These are phyloP conservation scores for Colletotrichum paranaense DNA, from an alignment of 2,329 filamentous ascomycete species.

Conservation along the genomic window DNA sequence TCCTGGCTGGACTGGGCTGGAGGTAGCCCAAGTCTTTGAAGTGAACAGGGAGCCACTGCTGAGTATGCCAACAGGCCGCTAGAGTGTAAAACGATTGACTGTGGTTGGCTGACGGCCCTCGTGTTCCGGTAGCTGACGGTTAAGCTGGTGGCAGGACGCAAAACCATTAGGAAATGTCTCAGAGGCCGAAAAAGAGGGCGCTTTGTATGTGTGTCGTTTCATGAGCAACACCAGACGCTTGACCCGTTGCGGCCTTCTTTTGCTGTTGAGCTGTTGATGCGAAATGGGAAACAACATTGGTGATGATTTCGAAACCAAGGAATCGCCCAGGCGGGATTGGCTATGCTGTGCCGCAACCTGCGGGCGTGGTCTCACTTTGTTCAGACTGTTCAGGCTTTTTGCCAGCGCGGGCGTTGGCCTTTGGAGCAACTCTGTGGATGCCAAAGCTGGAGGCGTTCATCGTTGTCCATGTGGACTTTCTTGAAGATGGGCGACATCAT, in stretches of 20 bases:
- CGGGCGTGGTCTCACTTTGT: conserved; percentile 26
- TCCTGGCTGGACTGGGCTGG: conserved; percentile 26
- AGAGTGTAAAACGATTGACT: neutral
- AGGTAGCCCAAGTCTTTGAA: neutral
- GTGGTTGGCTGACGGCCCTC: neutral
- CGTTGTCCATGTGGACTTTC: neutral
- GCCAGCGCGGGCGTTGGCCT: conserved; percentile 20
- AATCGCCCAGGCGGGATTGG: conserved; percentile 9
- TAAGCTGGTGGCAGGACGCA: conserved; percentile 19
- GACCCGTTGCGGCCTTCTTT: conserved; percentile 16
- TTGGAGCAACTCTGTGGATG: neutral
- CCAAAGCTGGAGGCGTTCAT: neutral
- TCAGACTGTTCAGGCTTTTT: neutral
- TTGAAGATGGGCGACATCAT: neutral
- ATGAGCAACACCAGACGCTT: conserved; percentile 25
- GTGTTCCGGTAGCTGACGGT: conserved; percentile 12
- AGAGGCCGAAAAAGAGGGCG: conserved; percentile 20
- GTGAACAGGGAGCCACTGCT: conserved; percentile 5
- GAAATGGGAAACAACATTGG: conserved; percentile 2
- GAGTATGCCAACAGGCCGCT: conserved; percentile 4
- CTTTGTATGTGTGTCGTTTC: conserved; percentile 30
- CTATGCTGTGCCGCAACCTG: neutral
- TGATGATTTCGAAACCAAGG: neutral
- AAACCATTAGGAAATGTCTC: conserved; percentile 17
- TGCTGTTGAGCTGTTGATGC: conserved; percentile 28